These are phyloP conservation scores for Xylaria sp. DNA, from an alignment of 2,329 filamentous ascomycete genomes.

Conservation along the genomic window DNA sequence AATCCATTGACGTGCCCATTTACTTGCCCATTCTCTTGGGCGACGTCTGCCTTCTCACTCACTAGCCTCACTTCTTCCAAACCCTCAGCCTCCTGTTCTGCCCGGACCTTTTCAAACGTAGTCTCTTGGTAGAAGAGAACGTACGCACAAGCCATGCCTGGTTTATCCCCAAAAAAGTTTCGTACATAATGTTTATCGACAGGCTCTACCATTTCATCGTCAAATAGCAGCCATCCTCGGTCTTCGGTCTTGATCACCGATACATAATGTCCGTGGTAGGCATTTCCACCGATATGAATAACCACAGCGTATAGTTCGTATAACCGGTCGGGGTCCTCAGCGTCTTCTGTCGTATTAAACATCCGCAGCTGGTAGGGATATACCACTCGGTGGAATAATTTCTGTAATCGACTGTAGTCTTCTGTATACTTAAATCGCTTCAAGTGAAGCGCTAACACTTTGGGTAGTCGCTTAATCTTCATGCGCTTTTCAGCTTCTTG, in stretches of 20 bases:
- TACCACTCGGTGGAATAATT: slow-evolving; percentile 95
- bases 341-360: slow-evolving; percentile 97
- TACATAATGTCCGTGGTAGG: slow-evolving; percentile 97
- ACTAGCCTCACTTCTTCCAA: slow-evolving; percentile 69
- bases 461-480: slow-evolving; percentile 96
- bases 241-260: slow-evolving; percentile 98
- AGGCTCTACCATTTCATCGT: slow-evolving; percentile 98
- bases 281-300: slow-evolving; percentile 95
- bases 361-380: slow-evolving; percentile 97
- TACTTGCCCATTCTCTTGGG: slow-evolving; percentile 60
- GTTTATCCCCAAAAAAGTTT: slow-evolving; percentile 96
- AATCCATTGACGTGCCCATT: slow-evolving; percentile 58
- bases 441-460: slow-evolving; percentile 89
- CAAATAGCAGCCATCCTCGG: slow-evolving; percentile 94
- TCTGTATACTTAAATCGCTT: slow-evolving; percentile 99
- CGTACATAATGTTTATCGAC: slow-evolving; percentile 96
- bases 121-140: slow-evolving; percentile 98
- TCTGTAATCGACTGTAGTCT: slow-evolving; percentile 91
- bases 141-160: slow-evolving; percentile 92
- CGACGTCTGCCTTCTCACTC: slow-evolving; percentile 66
- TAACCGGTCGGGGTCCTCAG: slow-evolving; percentile 89
- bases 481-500: slow-evolving; percentile 99
- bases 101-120: slow-evolving; percentile 72
- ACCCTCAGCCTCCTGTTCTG: slow-evolving; percentile 86
- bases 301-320: slow-evolving; percentile 98